Evolutionary conservation across 192 early-diverging fungal genomes (phyloP), one percentile per base, ranked within the genome.

Genomic region (Phlyctochytrium bullatum): DNA sequence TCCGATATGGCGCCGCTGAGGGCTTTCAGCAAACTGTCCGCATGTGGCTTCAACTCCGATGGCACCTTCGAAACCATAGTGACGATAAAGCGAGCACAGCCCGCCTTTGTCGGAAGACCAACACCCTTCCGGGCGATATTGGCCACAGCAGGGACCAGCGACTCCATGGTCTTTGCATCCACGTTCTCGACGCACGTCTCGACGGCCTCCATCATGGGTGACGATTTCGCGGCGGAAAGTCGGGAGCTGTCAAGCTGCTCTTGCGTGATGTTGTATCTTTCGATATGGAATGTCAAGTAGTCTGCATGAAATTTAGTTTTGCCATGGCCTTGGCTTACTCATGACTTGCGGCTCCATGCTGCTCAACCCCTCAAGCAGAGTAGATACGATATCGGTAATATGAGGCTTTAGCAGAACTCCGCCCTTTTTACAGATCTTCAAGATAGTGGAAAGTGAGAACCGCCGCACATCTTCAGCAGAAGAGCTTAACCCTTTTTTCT

Each of bases 201-300:
- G 33, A 95, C 78, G 1, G 90, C 93, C 67, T 94, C 90, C 93
- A 96, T 96, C 72, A 96, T 92, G 12, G 96, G 96, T n/a, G 94
- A 96, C 1, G 80, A 74, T 71, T 92, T 94, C 3, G 92, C 86
- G 0, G 93, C 94, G 32, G 73, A 79, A 40, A 98, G 77, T 0
- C 96, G 86, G 20, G 85, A 75, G 52, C 82, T 89, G 57, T 98
- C 96, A 12, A 96, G 78, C 74, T 94, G 89, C 27, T 94, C 92
- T 40, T 88, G 86, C 10, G 91, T 86, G n/a, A 97, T 86, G 51
- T 91, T 86, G 65, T 94, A 93, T 53, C 82, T 84, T 32, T 92
- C 91, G 0, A 89, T 85, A 70, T 98, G 92, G 79, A 98, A 94
- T 24, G 89, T 90, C 34, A 98, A 67, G 75, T 98, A 96, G 76